These are phyloP conservation scores for Artemisia princeps DNA, from an alignment of 140 eudicot genomes.

Conservation along the genomic window DNA sequence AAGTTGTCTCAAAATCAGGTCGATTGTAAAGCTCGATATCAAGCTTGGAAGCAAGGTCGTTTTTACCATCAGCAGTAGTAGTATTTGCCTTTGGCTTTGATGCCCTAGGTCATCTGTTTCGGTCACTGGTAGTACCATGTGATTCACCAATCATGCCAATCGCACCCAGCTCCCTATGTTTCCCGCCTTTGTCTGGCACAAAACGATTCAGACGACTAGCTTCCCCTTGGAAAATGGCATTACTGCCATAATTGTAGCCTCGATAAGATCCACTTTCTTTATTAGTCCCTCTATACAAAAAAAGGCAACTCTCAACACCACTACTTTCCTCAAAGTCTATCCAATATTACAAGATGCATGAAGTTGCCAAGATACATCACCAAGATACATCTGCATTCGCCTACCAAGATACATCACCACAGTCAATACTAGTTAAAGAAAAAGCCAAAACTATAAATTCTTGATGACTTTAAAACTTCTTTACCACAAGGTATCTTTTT, in stretches of 20 bases:
- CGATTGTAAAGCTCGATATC: conserved; percentile 43
- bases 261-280: conserved; percentile 41
- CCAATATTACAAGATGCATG: no score
- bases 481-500: conserved; percentile 66
- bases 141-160: conserved; percentile 30
- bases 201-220: conserved; percentile 39
- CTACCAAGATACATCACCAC: conserved; percentile 31
- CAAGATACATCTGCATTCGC: conserved; percentile 71
- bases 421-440: neutral
- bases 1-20: conserved; percentile 61
- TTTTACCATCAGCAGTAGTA: conserved; percentile 30
- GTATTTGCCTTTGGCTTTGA: conserved; percentile 46
- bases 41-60: conserved; percentile 39
- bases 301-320: no score
- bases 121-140: conserved; percentile 55
- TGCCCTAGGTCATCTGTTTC: conserved; percentile 89
- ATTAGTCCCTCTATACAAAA: no score
- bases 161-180: conserved; percentile 52
- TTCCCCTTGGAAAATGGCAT: conserved; percentile 46
- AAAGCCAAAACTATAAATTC: neutral
- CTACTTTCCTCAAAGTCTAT: no score
- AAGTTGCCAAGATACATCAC: no score
- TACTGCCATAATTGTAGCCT: conserved; percentile 35
- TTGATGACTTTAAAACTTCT: conserved; percentile 2
- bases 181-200: conserved; percentile 47